These are phyloP conservation scores for Backusella liffmaniae DNA, from an alignment of 192 early-diverging fungal genomes.

Conservation along the genomic window DNA sequence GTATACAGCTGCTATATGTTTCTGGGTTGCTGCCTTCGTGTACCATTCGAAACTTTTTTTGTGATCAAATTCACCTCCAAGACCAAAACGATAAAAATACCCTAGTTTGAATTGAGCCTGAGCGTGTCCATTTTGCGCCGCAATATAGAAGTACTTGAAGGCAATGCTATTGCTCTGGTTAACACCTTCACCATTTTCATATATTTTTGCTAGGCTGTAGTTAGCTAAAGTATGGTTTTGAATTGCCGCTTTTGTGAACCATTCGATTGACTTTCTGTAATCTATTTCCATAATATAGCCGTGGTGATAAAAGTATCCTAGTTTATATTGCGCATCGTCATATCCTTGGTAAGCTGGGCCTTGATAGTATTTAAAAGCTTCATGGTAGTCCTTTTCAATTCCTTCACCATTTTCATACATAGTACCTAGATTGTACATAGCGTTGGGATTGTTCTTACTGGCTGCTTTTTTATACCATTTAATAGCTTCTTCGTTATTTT, in stretches of 20 bases:
- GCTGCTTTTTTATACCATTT: constrained; percentile 36
- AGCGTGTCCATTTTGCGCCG: no score
- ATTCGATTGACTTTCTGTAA: background rate
- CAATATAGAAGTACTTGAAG: no score
- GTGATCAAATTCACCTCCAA: no score
- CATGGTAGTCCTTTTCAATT: constrained; percentile 6
- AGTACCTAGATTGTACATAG: constrained; percentile 20
- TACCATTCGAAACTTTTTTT: no score
- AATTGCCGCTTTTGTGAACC: background rate
- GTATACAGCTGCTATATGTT: no score
- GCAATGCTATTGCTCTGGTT: no score
- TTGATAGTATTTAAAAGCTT: constrained; percentile 28
- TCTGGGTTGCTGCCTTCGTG: no score
- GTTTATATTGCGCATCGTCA: background rate
- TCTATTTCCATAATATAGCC: background rate
- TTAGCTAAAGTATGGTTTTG: no score
- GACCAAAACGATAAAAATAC: no score
- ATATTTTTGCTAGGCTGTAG: no score
- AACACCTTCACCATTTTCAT: no score
- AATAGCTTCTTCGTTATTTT: constrained; percentile 19
- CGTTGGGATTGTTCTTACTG: constrained; percentile 19
- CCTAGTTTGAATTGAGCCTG: no score
- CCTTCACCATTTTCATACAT: constrained; percentile 36
- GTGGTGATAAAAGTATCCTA: background rate
- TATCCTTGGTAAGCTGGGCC: constrained; percentile 14